These are phyloP conservation scores for Yamadazyma jaroonii DNA, from an alignment of 1,139 yeast species.

Conservation along the genomic window DNA sequence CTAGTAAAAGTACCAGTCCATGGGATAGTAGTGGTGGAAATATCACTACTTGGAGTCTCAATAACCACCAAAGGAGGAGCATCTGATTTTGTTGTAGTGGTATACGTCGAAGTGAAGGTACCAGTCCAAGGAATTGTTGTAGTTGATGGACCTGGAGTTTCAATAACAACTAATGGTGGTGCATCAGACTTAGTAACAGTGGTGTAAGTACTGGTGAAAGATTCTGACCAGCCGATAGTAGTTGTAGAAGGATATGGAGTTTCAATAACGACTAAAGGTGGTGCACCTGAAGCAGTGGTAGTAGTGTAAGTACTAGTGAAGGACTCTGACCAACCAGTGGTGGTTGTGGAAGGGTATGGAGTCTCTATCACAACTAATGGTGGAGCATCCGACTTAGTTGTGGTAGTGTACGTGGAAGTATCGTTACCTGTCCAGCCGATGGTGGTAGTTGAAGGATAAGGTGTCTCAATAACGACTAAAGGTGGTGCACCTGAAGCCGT, in stretches of 20 bases:
- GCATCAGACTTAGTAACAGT: not conserved
- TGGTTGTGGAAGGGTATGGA: not conserved
- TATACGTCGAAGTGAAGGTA: not conserved
- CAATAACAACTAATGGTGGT: not conserved
- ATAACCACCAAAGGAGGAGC: not conserved
- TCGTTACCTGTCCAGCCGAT: not conserved
- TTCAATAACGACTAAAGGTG: not conserved
- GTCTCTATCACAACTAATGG: not conserved
- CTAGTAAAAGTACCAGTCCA: not conserved
- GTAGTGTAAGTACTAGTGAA: not conserved
- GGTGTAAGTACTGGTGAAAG: not conserved
- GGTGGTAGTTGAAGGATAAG: not conserved
- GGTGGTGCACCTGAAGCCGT: not conserved
- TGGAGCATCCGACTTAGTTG: not conserved
- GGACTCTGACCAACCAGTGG: not conserved
- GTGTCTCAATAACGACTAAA: not conserved
- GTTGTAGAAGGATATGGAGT: not conserved
- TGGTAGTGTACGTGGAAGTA: not conserved
- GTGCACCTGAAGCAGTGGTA: not conserved
- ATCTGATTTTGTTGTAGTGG: not conserved
- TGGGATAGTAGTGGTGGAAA: not conserved
- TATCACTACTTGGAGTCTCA: not conserved
- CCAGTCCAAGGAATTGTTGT: not conserved
- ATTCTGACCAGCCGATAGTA: not conserved
- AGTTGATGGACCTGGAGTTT: not conserved